Evolutionary conservation across 2,329 filamentous ascomycete genomes (phyloP), one percentile per base, ranked within the genome.

Genomic region (Lachnellula willkommii): DNA sequence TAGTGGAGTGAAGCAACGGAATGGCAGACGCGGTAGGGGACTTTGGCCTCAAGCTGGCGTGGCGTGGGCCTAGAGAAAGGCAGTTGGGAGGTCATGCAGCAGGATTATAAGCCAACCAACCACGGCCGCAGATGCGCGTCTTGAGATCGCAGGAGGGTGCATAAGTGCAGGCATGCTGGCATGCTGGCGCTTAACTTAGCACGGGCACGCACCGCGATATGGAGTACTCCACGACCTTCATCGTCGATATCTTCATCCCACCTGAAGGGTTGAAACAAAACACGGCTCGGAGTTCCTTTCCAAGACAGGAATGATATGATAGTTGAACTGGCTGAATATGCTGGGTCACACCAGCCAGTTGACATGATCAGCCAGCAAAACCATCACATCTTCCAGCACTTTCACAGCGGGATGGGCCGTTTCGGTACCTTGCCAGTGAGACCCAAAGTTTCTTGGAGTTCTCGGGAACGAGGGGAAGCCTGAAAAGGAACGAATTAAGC

Each of bases 81-180:
- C 53, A 60, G 55, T 56, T 60, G 50, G 48, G 28, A 12, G 9
- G 28, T 12, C 50, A 43, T 64, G 62, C 62, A 64, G 57, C 46
- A 37, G n/a, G 50, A 50, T 32, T 45, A 54, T 52, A 49, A 58
- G 54, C 57, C 59, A 43, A 48, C 63, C 57, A 67, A 63, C 63
- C 58, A 64, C 24, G 39, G 42, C 48, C 47, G 56, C 58, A 61
- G 54, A 53, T 63, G 64, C 64, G 66, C 65, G 58, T 65, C 64
- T 66, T 59, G 61, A 57, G 59, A 57, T 65, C 57, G 53, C 46
- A 37, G 58, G 24, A 39, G 48, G 60, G 54, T 62, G 61, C 63
- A 64, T 60, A 59, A 55, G 54, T 50, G 20, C 20, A 20, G 20
- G 20, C 20, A 20, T 24, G 53, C 54, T 51, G 43, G 50, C 42